phyloP scores from a whole-genome alignment of 306 rosid species.

The Senna tora region DNA sequence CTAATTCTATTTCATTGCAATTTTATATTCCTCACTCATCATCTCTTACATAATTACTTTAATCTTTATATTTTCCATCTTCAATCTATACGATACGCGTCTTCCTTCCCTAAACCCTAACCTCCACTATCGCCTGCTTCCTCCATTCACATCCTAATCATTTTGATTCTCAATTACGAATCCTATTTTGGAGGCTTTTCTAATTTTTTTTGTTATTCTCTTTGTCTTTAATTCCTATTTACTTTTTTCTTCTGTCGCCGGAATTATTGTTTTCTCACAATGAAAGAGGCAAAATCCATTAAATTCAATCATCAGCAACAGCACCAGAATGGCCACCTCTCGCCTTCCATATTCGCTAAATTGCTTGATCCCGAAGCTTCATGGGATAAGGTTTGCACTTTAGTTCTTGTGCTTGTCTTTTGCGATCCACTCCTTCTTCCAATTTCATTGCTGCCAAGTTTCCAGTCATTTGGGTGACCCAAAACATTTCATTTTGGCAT shows the following conservation, averaged over 20 bases:
- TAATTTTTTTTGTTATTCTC: conserved; percentile 1
- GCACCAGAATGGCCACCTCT: conserved; percentile 89
- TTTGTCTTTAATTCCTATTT: neutral
- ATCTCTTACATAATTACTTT: neutral
- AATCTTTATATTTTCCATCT: neutral
- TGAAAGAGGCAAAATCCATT: conserved; percentile 88
- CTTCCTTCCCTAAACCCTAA: conserved; percentile 51
- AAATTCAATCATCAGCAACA: conserved; percentile 60
- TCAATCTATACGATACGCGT: too few relatives aligned
- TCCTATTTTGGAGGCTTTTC: neutral
- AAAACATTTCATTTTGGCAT: neutral
- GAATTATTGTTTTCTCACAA: conserved; percentile 34
- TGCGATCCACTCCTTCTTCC: conserved; percentile 19
- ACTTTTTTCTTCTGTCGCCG: neutral
- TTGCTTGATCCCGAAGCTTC: conserved; percentile 97
- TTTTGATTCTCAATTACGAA: conserved; percentile 23
- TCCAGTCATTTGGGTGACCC: neutral
- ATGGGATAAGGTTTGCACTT: conserved; percentile 86
- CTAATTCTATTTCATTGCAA: neutral
- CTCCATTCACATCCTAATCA: neutral
- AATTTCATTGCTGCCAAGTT: neutral
- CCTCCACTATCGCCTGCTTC: conserved; percentile 6
- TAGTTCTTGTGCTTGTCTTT: neutral
- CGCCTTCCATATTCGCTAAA: conserved; percentile 89
- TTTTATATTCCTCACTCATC: conserved; percentile 14